A percentile compares a stretch with the other conserved stretches of the same genome.
Conservation (phyloP, 2,329 filamentous ascomycete genomes). For the Hyphodiscus sp. region DNA sequence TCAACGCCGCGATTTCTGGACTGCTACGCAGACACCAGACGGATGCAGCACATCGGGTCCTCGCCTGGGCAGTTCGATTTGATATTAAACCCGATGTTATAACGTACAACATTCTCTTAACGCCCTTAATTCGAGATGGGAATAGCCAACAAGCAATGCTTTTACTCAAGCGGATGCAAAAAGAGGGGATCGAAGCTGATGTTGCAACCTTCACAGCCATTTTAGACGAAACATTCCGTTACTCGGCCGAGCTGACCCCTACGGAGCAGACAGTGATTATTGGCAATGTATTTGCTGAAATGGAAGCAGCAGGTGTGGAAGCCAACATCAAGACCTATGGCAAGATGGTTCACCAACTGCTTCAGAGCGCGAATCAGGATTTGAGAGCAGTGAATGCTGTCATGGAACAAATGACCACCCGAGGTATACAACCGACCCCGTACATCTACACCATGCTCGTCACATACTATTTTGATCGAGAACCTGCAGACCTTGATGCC, state of each 20-base stretch:
- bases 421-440: slow-evolving; percentile 46
- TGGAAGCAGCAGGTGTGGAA: slow-evolving; percentile 49
- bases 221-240: slow-evolving; percentile 50
- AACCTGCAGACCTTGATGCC: slow-evolving; percentile 51
- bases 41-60: slow-evolving; percentile 44
- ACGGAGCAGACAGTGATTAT: slow-evolving; percentile 47
- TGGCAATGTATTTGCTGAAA: slow-evolving; percentile 47
- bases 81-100: slow-evolving; percentile 39
- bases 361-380: slow-evolving; percentile 35
- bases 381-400: slow-evolving; percentile 50
- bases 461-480: slow-evolving; percentile 55
- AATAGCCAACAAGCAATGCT: slow-evolving; percentile 41
- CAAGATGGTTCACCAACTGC: slow-evolving; percentile 60
- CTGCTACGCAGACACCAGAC: slow-evolving; percentile 46
- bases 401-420: slow-evolving; percentile 52
- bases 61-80: slow-evolving; percentile 40
- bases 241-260: slow-evolving; percentile 34
- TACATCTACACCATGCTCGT: slow-evolving; percentile 72
- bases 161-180: slow-evolving; percentile 54
- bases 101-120: slow-evolving; percentile 65
- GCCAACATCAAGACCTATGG: slow-evolving; percentile 60
- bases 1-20: slow-evolving; percentile 66
- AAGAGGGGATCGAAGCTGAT: slow-evolving; percentile 49
- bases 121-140: slow-evolving; percentile 46
- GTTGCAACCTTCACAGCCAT: slow-evolving; percentile 69